Base-by-base conservation (phyloP, 768 basidiomycete species). In the Rhizopogon vulgaris region DNA sequence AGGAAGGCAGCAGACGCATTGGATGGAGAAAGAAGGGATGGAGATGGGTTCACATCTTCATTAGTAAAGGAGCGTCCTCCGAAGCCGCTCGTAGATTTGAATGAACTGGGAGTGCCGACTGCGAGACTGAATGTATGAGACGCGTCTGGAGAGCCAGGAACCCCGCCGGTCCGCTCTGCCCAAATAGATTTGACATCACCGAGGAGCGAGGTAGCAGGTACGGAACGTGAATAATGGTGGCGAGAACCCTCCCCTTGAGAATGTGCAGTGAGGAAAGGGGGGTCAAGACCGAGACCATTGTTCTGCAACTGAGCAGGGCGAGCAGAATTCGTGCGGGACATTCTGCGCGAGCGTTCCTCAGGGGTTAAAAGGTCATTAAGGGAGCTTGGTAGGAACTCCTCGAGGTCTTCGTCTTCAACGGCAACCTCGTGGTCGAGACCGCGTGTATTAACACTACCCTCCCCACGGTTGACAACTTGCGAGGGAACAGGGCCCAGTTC, bases 331-430 rank as follows among this genome's bases (percentile, higher is more conserved):
- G 83, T 84, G 46, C 90, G 77, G 28, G 86, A 88, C 79, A 91
- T 84, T 40, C 93, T 74, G 30, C 94, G 75, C 30, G 80, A 86
- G 56, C 85, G 78, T 69, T 97, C 95, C 58, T 85, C 87, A 0
- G 90, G 90, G 0, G 94, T 95, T 42, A 98, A 73, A 6, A 98
- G 75, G 54, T 97, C 94, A 25, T 84, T 90, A 42, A 98, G 72
- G 4, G 86, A 90, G 50, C 88, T 84, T 0, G 95, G 95, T 28
- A 98, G 66, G 65, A 97, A 89, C 52, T 93, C 94, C 62, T 93
- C 91, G 43, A 90, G 63, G 58, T 94, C 90, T 41, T 84, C 90
- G 45, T 87, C 87, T 17, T 84, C 83, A 6, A 76, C 78, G 0
- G 79, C 79, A 34, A 70, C 68, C 15, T 77, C 78, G 66, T 69